Conservation (phyloP, 176 grass and related monocot species). For the Phyllostachys edulis region DNA sequence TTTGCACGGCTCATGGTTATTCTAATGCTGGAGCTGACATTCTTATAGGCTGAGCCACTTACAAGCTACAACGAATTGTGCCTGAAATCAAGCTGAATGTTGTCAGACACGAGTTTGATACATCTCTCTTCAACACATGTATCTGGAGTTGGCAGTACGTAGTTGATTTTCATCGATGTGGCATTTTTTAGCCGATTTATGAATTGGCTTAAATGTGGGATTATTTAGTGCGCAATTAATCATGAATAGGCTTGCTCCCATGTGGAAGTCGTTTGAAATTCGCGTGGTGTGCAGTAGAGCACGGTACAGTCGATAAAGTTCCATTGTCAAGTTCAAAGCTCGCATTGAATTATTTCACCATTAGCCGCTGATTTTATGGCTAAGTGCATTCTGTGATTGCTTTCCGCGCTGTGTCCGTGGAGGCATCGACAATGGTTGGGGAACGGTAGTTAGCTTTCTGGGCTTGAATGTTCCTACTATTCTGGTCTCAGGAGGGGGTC, state of each 20-base stretch:
- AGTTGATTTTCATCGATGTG: background rate
- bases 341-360: background rate
- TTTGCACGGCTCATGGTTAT: background rate
- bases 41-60: background rate
- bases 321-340: background rate
- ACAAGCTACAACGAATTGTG: background rate
- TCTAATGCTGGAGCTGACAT: background rate
- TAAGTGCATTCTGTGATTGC: background rate
- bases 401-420: background rate
- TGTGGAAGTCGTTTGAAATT: background rate
- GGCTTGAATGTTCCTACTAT: background rate
- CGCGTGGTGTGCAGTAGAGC: background rate
- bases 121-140: background rate
- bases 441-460: too few relatives aligned
- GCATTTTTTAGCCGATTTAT: background rate
- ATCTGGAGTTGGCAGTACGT: background rate
- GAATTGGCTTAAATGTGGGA: background rate
- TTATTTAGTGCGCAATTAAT: background rate
- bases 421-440: background rate
- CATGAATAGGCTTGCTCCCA: background rate
- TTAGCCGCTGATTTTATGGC: background rate
- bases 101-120: background rate
- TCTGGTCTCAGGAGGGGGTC: background rate
- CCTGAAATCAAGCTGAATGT: background rate
- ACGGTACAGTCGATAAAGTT: background rate